Evolutionary conservation across 345 rosid species (phyloP).

Genomic region (Raphanus raphanistrum): DNA sequence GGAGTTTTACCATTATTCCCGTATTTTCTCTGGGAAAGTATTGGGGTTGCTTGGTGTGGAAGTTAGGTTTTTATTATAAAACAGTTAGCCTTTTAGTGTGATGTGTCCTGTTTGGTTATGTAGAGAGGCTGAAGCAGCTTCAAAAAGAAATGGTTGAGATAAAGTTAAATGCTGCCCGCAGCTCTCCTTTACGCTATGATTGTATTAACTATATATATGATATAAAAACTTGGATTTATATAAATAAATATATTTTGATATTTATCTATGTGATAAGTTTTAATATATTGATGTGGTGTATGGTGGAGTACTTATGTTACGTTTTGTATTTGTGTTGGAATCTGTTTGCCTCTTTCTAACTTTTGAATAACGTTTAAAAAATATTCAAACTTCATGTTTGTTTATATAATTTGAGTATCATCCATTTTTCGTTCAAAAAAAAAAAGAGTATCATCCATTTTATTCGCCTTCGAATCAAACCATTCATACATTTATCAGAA

Average conservation of each 20-base stretch:
- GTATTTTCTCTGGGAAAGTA: constrained; percentile 53
- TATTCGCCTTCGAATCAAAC: background rate
- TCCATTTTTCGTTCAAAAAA: too few species aligned
- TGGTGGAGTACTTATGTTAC: background rate
- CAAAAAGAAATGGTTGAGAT: constrained; percentile 34
- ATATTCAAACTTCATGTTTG: background rate
- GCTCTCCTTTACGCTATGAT: constrained; percentile 40
- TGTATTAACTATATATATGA: constrained; percentile 23
- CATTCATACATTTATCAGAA: background rate
- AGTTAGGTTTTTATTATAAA: constrained; percentile 14
- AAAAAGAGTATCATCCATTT: background rate
- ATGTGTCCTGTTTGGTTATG: constrained; percentile 23
- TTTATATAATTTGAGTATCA: background rate
- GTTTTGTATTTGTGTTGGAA: background rate
- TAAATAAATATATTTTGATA: constrained; percentile 3
- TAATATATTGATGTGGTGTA: background rate
- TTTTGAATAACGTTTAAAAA: background rate
- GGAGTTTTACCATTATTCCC: constrained; percentile 43
- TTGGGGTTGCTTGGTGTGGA: constrained; percentile 26
- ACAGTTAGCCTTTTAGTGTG: constrained; percentile 22
- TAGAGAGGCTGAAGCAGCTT: constrained; percentile 65
- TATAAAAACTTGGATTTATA: constrained; percentile 11
- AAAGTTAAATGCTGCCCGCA: constrained; percentile 67
- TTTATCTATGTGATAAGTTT: background rate
- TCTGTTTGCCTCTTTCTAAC: background rate